These are phyloP conservation scores for Paramecium sonneborni DNA, from an alignment of 73 alveolate genomes.

Conservation along the genomic window DNA sequence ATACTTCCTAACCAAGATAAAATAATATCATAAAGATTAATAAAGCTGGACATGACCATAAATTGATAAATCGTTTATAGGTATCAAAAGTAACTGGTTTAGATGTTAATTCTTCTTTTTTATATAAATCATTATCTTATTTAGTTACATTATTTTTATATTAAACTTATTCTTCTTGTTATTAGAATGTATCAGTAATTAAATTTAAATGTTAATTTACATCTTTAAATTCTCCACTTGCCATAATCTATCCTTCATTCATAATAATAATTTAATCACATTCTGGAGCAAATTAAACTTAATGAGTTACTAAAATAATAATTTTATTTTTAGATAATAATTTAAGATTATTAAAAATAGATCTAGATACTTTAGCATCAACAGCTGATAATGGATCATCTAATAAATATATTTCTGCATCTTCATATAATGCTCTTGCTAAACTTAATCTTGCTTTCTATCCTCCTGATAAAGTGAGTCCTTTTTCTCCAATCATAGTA, in stretches of 20 bases:
- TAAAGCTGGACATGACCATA: neutral
- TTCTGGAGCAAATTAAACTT: constrained; percentile 30
- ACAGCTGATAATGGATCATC: constrained; percentile 77
- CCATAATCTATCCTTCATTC: neutral
- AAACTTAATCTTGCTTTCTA: constrained; percentile 83
- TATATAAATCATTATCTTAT: neutral
- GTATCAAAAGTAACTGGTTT: neutral
- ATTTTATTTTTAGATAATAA: neutral
- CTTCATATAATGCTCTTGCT: constrained; percentile 86
- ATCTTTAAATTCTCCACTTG: constrained; percentile 6
- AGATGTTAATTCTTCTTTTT: neutral
- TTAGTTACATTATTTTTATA: neutral
- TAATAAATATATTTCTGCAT: constrained; percentile 68
- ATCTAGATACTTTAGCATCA: constrained; percentile 74
- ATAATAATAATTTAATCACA: constrained; percentile 11
- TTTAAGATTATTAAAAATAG: constrained; percentile 15
- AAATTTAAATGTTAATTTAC: constrained; percentile 1
- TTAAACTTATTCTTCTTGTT: neutral
- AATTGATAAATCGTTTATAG: neutral
- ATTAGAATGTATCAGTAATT: neutral
- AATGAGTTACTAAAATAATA: constrained; percentile 46
- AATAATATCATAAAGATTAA: neutral
- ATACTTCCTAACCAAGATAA: neutral
- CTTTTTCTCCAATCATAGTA: constrained; percentile 82
- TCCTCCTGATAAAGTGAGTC: constrained; percentile 81